Evolutionary conservation across 768 basidiomycete species (phyloP), one percentile per base, ranked within the genome.

Genomic region (Xanthoconium stramineum): DNA sequence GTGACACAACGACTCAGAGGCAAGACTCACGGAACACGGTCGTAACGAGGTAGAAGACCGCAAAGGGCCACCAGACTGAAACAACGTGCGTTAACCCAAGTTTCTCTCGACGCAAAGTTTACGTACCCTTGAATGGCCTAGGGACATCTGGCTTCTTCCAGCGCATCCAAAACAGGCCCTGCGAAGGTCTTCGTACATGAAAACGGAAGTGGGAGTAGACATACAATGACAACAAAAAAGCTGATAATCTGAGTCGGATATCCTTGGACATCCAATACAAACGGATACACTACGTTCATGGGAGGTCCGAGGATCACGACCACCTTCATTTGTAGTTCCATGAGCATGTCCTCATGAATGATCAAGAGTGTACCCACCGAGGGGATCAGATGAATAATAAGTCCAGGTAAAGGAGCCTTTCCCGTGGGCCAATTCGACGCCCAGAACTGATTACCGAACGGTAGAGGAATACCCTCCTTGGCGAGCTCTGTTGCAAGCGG

Each of bases 341-440:
- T 24, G 24, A 24, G 24, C 24, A 24, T 4, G 24, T 24, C 24
- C 24, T 12, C 33, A 35, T 24, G 24, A 24, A 24, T 24, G 24
- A 24, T 24, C 24, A 24, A 24, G 24, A 24, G 24, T 24, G 24
- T 24, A 24, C 24, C 24, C 24, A 24, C 24, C 24, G 24, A 24
- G 24, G 24, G 24, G 24, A 24, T 24, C 24, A 24, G 24, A 24
- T 24, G 79, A 6, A 84, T 72, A 47, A 83, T 76, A 5, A 83
- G 73, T 0, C 80, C 83, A 0, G 82, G 81, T n/a, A 83, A 65
- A 0, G 83, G 83, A 0, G 83, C 78, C 58, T 78, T 80, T 9
- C 81, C 80, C 2, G 78, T 80, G 1, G 81, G 81, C 82, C 80
- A 82, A 61, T 83, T 84, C 1, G 80, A 81, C 2, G 83, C 83